These are phyloP conservation scores for Fusarium floridanum DNA, from an alignment of 2,329 filamentous ascomycete genomes.

Conservation along the genomic window DNA sequence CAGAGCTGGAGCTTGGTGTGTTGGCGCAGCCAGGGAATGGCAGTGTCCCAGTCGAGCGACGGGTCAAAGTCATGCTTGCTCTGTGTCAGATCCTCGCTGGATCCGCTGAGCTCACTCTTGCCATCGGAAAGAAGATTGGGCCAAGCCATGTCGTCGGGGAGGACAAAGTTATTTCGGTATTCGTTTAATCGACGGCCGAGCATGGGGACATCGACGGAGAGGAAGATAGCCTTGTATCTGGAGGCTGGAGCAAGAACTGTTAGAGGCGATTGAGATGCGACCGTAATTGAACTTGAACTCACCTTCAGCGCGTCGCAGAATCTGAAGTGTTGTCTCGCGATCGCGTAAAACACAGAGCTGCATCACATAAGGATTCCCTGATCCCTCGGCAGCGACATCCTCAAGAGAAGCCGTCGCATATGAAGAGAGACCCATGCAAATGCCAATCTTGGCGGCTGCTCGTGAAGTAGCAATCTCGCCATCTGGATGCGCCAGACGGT, in stretches of 20 bases:
- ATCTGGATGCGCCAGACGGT: constrained; percentile 65
- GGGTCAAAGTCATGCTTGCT: constrained; percentile 38
- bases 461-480: constrained; percentile 64
- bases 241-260: constrained; percentile 13
- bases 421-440: constrained; percentile 48
- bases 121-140: constrained; percentile 51
- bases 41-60: constrained; percentile 70
- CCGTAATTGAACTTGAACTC: neutral
- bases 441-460: constrained; percentile 48
- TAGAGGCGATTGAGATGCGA: neutral
- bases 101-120: constrained; percentile 36
- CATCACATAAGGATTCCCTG: constrained; percentile 41
- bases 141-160: constrained; percentile 59
- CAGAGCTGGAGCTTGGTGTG: constrained; percentile 58
- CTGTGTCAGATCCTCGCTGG: constrained; percentile 1
- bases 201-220: constrained; percentile 70
- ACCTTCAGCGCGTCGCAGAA: constrained; percentile 40
- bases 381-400: constrained; percentile 36
- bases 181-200: constrained; percentile 62
- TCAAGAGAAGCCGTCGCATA: constrained; percentile 43
- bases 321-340: constrained; percentile 34
- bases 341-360: constrained; percentile 43
- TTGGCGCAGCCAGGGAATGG: constrained; percentile 72
- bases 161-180: constrained; percentile 59
- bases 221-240: constrained; percentile 65